phyloP scores from a whole-genome alignment of 176 grass and related monocot species.

The Ampelocalamus luodianensis region DNA sequence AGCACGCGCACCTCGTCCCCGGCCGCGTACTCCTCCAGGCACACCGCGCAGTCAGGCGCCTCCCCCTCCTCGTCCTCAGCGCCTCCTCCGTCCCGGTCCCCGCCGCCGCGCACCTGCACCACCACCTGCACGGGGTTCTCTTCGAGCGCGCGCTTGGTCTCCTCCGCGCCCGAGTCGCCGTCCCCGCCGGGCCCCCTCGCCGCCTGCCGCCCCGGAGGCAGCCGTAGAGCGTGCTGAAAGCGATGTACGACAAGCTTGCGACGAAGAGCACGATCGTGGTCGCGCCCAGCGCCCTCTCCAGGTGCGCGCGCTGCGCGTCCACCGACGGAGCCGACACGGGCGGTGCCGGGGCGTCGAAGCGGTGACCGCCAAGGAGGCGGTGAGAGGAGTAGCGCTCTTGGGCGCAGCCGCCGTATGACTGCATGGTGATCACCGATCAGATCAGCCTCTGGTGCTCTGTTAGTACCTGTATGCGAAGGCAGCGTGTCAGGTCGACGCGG shows the following conservation, averaged over 20 bases:
- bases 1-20: slow-evolving; percentile 55
- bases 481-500: not conserved
- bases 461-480: not conserved
- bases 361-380: not conserved
- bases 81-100: not conserved
- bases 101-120: not conserved
- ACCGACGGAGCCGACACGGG: not conserved
- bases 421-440: slow-evolving; percentile 13
- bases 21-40: slow-evolving; percentile 47
- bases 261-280: slow-evolving; percentile 30
- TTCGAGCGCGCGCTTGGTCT: slow-evolving; percentile 42
- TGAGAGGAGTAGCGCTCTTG: not conserved
- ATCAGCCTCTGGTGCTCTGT: not conserved
- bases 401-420: not conserved
- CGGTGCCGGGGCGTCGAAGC: not conserved
- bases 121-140: slow-evolving; percentile 35
- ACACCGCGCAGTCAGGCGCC: slow-evolving; percentile 37
- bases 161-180: not conserved
- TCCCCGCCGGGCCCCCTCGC: not conserved
- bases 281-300: slow-evolving; percentile 14
- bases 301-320: slow-evolving; percentile 31
- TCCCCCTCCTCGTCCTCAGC: not conserved
- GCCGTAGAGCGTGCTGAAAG: slow-evolving; percentile 29
- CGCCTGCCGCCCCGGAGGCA: not conserved
- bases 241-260: slow-evolving; percentile 33